These are phyloP conservation scores for Pilatotrama ljubarskyi DNA, from an alignment of 768 basidiomycete species.

Conservation along the genomic window DNA sequence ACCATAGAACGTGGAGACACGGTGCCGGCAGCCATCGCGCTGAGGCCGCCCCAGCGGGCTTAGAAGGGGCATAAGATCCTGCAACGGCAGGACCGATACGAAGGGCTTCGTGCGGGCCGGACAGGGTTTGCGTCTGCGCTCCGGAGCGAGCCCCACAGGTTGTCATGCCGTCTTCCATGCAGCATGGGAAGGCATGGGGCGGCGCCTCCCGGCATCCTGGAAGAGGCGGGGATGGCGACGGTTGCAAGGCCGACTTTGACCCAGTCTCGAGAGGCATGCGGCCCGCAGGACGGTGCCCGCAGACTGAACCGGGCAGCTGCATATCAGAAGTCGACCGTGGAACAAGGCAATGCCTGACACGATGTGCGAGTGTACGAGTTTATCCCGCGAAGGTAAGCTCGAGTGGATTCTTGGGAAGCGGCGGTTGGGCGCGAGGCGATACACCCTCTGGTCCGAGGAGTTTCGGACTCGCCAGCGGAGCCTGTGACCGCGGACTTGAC, in stretches of 20 bases:
- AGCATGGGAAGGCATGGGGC: background rate
- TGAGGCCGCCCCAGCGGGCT: background rate
- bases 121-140: background rate
- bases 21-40: background rate
- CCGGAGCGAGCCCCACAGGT: background rate
- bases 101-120: background rate
- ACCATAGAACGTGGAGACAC: constrained; percentile 1
- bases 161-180: constrained; percentile 3
- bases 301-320: background rate
- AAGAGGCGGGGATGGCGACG: background rate
- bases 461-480: constrained; percentile 12
- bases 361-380: background rate
- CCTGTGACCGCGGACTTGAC: constrained; percentile 16
- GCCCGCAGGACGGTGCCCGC: background rate
- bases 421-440: constrained; percentile 7
- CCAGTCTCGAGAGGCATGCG: background rate
- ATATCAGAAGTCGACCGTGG: constrained; percentile 7
- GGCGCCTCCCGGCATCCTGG: background rate
- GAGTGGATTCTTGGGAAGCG: constrained; percentile 3
- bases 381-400: background rate
- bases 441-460: constrained; percentile 14
- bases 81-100: background rate
- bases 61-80: background rate
- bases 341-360: constrained; percentile 1
- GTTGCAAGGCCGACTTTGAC: background rate